Evolutionary conservation across 192 early-diverging fungal species (phyloP), one percentile per base, ranked within the genome.

Genomic region (Coemansia sp.): DNA sequence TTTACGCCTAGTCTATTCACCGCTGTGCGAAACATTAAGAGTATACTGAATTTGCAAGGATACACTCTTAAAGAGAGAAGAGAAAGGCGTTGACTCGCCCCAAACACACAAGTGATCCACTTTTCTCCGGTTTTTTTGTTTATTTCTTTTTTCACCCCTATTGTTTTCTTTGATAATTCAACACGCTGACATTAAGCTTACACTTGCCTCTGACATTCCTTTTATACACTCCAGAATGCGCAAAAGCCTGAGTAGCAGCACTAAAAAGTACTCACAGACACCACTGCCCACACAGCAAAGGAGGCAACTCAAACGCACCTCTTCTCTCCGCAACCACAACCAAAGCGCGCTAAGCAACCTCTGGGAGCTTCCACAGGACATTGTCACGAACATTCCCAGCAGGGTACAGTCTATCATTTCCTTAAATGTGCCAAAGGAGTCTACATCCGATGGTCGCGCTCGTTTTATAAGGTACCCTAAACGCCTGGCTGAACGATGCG

Each of bases 321-420:
- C 22, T 6, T 38, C 47, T 25, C 22, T 36, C 17, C 47, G 47
- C 53, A 27, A 17, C 2, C 54, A 45, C 36, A 50, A 58, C 44
- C 48, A 55, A 36, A 50, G 30, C 33, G 44, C 55, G 45, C 41
- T 57, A 19, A 65, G 64, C 30, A 31, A 42, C 57, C 19, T 52
- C 60, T 62, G 60, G 60, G 60, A 62, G 27, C 50, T 62, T 38
- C 60, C 60, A 22, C 22, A 17, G 14, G 4, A 17, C 14, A 9
- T 61, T 37, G 33, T 37, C 2, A 19, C 17, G 20, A 62, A 62
- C 5, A 27, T 25, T 33, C 47, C 59, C 8, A 50, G 59, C 34
- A 45, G 59, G 41, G 47, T 61, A 5, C 59, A 61, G 36, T 37
- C 47, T 17, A 31, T 50, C 1, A 50, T 61, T 34, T 52, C 50